Percentiles rank a stretch among this genome's conserved stretches.
Conservation (phyloP, 2,329 filamentous ascomycete genomes). For the Nothomitra cinnamomea region DNA sequence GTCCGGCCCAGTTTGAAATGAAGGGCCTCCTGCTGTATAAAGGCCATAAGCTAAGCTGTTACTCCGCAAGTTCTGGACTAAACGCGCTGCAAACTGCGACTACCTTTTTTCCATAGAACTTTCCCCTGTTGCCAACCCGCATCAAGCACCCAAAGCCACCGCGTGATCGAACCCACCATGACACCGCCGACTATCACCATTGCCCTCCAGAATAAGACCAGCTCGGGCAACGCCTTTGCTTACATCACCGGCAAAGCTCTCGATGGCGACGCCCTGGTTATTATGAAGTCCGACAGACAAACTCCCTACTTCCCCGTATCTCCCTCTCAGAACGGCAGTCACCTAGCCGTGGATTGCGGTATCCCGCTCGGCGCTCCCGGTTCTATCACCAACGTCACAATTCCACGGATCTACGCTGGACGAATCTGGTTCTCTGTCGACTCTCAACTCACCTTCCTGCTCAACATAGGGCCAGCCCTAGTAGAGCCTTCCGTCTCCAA, state of each 20-base stretch:
- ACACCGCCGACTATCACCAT: conserved; percentile 34
- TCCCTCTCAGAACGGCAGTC: conserved; percentile 32
- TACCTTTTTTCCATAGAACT: no score
- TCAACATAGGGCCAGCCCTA: conserved; percentile 55
- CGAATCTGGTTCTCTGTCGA: conserved; percentile 55
- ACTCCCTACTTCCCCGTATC: conserved; percentile 48
- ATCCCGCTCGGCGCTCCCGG: conserved; percentile 48
- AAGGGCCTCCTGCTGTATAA: no score
- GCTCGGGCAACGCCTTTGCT: conserved; percentile 42
- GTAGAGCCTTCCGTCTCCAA: conserved; percentile 63
- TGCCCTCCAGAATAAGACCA: conserved; percentile 47
- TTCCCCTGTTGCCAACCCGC: no score
- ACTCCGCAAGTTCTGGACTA: no score
- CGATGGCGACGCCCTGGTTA: conserved; percentile 39
- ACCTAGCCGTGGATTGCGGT: conserved; percentile 39
- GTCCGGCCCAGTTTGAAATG: no score
- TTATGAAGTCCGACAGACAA: conserved; percentile 48
- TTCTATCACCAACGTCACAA: conserved; percentile 38
- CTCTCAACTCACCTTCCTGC: conserved; percentile 43
- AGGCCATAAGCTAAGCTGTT: no score
- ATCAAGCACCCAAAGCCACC: no score
- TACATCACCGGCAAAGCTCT: conserved; percentile 53
- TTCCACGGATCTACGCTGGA: conserved; percentile 53
- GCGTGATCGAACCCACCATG: neutral
- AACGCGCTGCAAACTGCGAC: no score